Evolutionary conservation across 1,139 yeast genomes (phyloP).

Genomic region (Pichia sp.): DNA sequence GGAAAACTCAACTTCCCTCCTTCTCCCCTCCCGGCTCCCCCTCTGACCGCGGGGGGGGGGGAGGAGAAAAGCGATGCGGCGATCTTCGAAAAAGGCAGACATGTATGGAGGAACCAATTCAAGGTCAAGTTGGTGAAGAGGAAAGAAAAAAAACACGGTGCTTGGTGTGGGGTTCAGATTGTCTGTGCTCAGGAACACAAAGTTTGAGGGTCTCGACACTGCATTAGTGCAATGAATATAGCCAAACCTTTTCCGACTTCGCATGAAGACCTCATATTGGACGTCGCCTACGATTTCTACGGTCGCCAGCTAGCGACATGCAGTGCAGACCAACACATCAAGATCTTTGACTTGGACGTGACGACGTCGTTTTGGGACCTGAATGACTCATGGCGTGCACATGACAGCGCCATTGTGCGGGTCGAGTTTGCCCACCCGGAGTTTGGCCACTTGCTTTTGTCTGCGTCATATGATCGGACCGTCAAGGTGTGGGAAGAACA

Average conservation of each 20-base stretch:
- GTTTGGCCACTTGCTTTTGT: conserved; percentile 79
- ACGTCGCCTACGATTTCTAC: conserved; percentile 82
- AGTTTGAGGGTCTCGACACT: not conserved
- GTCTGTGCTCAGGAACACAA: not conserved
- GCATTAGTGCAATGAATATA: conserved; percentile 5
- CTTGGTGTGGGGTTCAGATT: too few relatives aligned
- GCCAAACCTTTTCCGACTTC: conserved; percentile 73
- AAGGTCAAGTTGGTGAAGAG: too few relatives aligned
- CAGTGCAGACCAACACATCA: conserved; percentile 86
- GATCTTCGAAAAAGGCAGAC: too few relatives aligned
- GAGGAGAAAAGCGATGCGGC: too few relatives aligned
- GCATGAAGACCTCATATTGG: conserved; percentile 88
- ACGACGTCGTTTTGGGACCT: conserved; percentile 61
- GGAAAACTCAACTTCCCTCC: too few relatives aligned
- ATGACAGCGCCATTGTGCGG: conserved; percentile 79
- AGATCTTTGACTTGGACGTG: conserved; percentile 71
- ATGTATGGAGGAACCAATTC: too few relatives aligned
- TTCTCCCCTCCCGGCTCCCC: too few relatives aligned
- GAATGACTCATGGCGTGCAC: conserved; percentile 92
- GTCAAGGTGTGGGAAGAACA: conserved; percentile 90
- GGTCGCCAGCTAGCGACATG: conserved; percentile 89
- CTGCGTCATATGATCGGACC: conserved; percentile 86
- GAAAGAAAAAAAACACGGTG: too few relatives aligned
- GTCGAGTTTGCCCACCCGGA: conserved; percentile 94
- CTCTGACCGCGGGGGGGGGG: too few relatives aligned